Conservation (phyloP, 257 asterid genomes). For the Jacaranda copaia region DNA sequence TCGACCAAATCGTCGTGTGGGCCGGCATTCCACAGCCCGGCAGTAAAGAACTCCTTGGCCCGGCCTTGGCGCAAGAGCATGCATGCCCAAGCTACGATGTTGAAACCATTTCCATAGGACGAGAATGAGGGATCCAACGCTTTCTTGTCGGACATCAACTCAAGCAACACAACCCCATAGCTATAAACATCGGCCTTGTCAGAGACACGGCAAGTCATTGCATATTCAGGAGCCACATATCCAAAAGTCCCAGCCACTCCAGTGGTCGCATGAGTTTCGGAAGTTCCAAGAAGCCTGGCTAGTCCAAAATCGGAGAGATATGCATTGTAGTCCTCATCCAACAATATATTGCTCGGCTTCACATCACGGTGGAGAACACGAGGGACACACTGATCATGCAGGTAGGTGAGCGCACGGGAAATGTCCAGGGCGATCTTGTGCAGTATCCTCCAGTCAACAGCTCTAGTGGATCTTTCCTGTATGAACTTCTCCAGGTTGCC, state of each 20-base stretch:
- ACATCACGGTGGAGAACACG: conserved; percentile 96
- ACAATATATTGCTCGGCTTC: conserved; percentile 87
- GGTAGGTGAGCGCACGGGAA: conserved; percentile 85
- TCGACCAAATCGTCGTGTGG: conserved; percentile 93
- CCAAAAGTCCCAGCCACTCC: conserved; percentile 96
- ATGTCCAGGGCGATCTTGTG: conserved; percentile 92
- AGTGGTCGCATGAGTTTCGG: conserved; percentile 89
- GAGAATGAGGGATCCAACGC: conserved; percentile 92
- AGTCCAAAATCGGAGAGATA: conserved; percentile 88
- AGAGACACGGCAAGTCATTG: conserved; percentile 93
- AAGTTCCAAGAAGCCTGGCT: conserved; percentile 80
- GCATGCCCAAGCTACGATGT: conserved; percentile 91
- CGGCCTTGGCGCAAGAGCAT: conserved; percentile 86
- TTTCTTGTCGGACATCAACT: conserved; percentile 87
- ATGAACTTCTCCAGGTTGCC: conserved; percentile 88
- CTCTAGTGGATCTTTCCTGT: conserved; percentile 75
- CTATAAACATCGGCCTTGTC: conserved; percentile 96
- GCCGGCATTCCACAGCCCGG: conserved; percentile 87
- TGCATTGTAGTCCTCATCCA: conserved; percentile 85
- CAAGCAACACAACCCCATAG: conserved; percentile 89
- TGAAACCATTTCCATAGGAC: conserved; percentile 86
- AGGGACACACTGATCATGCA: conserved; percentile 90
- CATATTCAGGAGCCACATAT: conserved; percentile 93
- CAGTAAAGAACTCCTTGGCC: conserved; percentile 82
- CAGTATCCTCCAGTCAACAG: conserved; percentile 87